Conservation (phyloP, 1,139 yeast species). For the Arxiozyma telluris region DNA sequence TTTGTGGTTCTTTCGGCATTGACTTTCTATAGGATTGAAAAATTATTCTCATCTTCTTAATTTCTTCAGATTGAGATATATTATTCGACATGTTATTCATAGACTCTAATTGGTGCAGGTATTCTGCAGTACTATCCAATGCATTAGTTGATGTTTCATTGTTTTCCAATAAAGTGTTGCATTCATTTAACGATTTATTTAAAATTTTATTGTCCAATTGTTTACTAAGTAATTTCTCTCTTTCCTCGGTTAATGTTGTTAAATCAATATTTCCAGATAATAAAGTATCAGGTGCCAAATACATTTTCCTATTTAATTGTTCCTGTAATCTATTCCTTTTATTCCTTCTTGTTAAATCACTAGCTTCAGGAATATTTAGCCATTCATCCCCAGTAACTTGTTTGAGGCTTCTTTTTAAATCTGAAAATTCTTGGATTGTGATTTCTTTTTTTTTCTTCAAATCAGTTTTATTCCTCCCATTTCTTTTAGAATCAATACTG, state of each 20-base stretch:
- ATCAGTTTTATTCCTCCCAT: slow-evolving; percentile 27
- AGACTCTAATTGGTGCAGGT: slow-evolving; percentile 29
- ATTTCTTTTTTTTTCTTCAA: slow-evolving; percentile 9
- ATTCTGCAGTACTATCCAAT: slow-evolving; percentile 32
- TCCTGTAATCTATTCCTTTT: slow-evolving; percentile 59
- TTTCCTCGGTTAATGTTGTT: slow-evolving; percentile 32
- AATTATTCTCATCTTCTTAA: slow-evolving; percentile 50
- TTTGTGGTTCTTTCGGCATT: slow-evolving; percentile 64
- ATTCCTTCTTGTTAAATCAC: slow-evolving; percentile 74
- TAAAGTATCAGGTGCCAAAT: slow-evolving; percentile 76
- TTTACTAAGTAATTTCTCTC: slow-evolving; percentile 30
- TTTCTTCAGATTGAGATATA: slow-evolving; percentile 33
- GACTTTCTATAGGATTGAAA: slow-evolving; percentile 60
- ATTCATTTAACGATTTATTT: slow-evolving; percentile 20
- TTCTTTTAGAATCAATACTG: slow-evolving; percentile 51
- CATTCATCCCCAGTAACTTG: slow-evolving; percentile 63
- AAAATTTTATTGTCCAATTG: slow-evolving; percentile 27
- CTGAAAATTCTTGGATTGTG: slow-evolving; percentile 36
- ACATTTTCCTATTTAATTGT: slow-evolving; percentile 58
- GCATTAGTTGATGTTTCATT: slow-evolving; percentile 12
- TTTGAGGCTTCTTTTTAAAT: slow-evolving; percentile 56
- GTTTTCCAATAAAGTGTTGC: slow-evolving; percentile 5
- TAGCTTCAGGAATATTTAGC: slow-evolving; percentile 78
- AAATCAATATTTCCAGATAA: slow-evolving; percentile 31
- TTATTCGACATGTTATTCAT: slow-evolving; percentile 4